Evolutionary conservation across 2,329 filamentous ascomycete species (phyloP), one percentile per base, ranked within the genome.

Genomic region (Cercospora sp.): DNA sequence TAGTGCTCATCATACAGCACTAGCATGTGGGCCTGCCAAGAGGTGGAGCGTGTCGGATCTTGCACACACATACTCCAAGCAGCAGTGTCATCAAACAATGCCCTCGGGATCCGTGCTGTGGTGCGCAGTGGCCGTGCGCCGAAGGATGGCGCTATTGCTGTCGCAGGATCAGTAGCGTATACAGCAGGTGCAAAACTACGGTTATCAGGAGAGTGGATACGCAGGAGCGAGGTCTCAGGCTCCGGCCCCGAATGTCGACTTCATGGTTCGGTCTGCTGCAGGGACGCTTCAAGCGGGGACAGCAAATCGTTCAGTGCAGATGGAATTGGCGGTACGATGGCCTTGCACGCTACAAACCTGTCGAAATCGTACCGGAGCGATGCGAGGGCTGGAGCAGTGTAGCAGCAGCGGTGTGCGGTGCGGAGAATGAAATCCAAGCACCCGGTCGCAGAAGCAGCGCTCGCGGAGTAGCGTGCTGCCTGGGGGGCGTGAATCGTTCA

Each of bases 201-300:
- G 55, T 59, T 28, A 12, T 59, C 32, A 59, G 55, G 55, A 59
- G 55, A 59, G 55, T 59, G 55, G 55, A 59, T 21, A 37, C 9
- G 55, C 55, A 59, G 55, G 28, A 59, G n/a, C n/a, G 32, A 53
- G 49, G 49, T 53, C 49, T 53, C 49, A 53, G 49, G 49, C 45
- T 13, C 30, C 55, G 55, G 55, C 28, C 55, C 55, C 55, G 55
- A 58, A 58, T 18, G 16, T 58, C 26, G 10, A 10, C 7, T 21
- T n/a, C n/a, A 24, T 58, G 55, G 55, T 34, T 37, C 55, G 30
- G 16, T 18, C 16, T 59, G 24, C 55, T 59, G 55, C 55, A 59
- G 55, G 55, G 55, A 59, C 16, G 32, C 55, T 37, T 32, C 55
- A 12, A 13, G 28, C 32, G n/a, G 18, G 55, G 28, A 10, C 8